Percentiles rank a stretch among this genome's conserved stretches.
These are phyloP conservation scores for Debaryomyces singareniensis DNA, from an alignment of 1,139 yeast species.

Conservation along the genomic window DNA sequence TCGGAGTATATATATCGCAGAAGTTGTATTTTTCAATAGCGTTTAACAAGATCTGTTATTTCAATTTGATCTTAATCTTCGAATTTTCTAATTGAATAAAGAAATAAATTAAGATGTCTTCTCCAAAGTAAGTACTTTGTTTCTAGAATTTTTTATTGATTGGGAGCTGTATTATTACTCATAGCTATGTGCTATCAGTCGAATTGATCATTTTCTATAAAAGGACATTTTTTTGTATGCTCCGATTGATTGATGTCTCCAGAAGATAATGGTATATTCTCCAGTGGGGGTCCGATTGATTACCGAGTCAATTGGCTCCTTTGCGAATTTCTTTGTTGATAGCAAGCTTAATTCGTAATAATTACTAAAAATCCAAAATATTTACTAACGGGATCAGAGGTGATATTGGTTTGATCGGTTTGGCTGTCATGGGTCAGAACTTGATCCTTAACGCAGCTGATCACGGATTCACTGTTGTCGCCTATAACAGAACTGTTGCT, in stretches of 20 bases:
- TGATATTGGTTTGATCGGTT: conserved; percentile 98
- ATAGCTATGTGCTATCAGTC: no score
- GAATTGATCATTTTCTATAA: no score
- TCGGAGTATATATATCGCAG: background rate
- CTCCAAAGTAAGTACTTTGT: conserved; percentile 45
- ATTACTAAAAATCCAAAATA: no score
- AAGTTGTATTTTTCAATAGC: background rate
- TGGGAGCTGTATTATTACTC: no score
- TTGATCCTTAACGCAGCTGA: conserved; percentile 96
- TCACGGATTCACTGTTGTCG: conserved; percentile 95
- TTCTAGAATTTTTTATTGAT: no score
- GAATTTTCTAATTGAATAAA: conserved; percentile 3
- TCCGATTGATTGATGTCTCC: no score
- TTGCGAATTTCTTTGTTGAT: background rate
- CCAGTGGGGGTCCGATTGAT: no score
- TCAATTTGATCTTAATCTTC: no score
- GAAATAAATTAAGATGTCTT: conserved; percentile 21
- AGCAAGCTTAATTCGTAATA: no score
- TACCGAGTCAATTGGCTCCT: background rate
- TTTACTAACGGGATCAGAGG: conserved; percentile 47
- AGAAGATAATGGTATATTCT: no score
- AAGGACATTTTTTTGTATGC: no score
- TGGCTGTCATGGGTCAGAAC: conserved; percentile 99
- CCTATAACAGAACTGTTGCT: conserved; percentile 94
- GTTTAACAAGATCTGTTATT: no score